Evolutionary conservation across 495 filamentous ascomycete species (phyloP).

Genomic region (Trichoderma reesei): DNA sequence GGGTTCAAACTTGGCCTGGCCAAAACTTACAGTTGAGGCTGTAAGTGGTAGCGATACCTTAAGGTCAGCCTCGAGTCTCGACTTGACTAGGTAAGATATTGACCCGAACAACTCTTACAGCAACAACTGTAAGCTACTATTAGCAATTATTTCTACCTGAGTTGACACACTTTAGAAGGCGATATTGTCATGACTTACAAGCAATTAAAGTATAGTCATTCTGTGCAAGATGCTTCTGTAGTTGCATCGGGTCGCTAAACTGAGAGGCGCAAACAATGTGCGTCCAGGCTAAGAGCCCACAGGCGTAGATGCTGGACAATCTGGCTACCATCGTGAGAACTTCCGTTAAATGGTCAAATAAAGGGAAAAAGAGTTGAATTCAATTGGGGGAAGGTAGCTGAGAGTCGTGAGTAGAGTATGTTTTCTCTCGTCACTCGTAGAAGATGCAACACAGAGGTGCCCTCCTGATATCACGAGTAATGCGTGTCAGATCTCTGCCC

Average conservation of each 20-base stretch:
- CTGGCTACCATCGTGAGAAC: not conserved
- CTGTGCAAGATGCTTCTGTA: constrained; percentile 23
- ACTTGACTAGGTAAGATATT: too few relatives aligned
- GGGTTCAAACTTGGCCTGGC: too few relatives aligned
- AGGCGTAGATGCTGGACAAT: not conserved
- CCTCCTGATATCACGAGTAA: too few relatives aligned
- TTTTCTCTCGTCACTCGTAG: too few relatives aligned
- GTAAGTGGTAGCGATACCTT: not conserved
- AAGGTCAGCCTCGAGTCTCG: not conserved
- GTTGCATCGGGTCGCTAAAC: not conserved
- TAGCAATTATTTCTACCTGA: not conserved
- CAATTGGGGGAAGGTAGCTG: too few relatives aligned
- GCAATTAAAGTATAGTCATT: constrained; percentile 24
- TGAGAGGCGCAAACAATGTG: not conserved
- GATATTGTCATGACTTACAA: not conserved
- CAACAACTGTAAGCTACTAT: not conserved
- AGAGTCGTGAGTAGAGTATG: too few relatives aligned
- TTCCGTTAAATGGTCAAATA: too few relatives aligned
- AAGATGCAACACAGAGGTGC: too few relatives aligned
- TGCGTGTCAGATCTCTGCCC: not conserved
- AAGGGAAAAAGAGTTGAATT: too few relatives aligned
- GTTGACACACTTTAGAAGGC: too few relatives aligned
- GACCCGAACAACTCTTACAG: not conserved
- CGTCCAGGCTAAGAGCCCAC: not conserved
- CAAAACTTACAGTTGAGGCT: not conserved